Evolutionary conservation across 192 early-diverging fungal genomes (phyloP).

Genomic region (Geranomyces variabilis): DNA sequence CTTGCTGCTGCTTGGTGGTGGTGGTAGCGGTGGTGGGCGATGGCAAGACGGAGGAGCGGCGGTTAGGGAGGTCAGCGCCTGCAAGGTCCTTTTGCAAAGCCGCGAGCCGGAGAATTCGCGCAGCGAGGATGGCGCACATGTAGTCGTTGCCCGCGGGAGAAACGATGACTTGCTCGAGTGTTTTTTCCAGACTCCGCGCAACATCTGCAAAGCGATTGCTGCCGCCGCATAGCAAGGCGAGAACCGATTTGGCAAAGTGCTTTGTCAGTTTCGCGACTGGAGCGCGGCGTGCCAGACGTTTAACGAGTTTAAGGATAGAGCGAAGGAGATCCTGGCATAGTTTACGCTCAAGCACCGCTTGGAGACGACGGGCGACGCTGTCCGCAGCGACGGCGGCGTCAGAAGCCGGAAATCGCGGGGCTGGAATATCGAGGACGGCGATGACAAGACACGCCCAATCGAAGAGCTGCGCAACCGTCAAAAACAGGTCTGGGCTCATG

Average conservation of each 20-base stretch:
- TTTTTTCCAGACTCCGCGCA: too few relatives aligned
- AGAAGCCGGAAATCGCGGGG: not conserved
- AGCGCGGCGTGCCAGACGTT: not conserved
- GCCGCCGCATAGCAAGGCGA: not conserved
- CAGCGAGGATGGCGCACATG: too few relatives aligned
- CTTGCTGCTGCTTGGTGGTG: too few relatives aligned
- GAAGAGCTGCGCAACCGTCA: not conserved
- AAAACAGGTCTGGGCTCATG: not conserved
- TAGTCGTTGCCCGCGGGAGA: too few relatives aligned
- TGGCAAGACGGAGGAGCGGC: too few relatives aligned
- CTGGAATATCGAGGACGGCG: not conserved
- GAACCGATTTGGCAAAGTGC: not conserved
- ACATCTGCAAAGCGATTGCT: too few relatives aligned
- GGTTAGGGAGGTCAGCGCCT: too few relatives aligned
- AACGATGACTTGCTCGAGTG: too few relatives aligned
- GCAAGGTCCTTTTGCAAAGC: too few relatives aligned
- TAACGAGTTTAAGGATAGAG: not conserved
- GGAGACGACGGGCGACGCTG: not conserved
- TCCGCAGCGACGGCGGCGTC: not conserved
- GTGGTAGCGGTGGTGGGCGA: too few relatives aligned
- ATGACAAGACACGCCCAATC: conserved; percentile 12
- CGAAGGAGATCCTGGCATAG: not conserved
- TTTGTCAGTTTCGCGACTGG: not conserved
- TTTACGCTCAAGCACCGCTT: not conserved
- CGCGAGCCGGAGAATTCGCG: too few relatives aligned